Evolutionary conservation across 139 green algal genomes (phyloP), one percentile per base, ranked within the genome.

Genomic region (Haematococcus lacustris): DNA sequence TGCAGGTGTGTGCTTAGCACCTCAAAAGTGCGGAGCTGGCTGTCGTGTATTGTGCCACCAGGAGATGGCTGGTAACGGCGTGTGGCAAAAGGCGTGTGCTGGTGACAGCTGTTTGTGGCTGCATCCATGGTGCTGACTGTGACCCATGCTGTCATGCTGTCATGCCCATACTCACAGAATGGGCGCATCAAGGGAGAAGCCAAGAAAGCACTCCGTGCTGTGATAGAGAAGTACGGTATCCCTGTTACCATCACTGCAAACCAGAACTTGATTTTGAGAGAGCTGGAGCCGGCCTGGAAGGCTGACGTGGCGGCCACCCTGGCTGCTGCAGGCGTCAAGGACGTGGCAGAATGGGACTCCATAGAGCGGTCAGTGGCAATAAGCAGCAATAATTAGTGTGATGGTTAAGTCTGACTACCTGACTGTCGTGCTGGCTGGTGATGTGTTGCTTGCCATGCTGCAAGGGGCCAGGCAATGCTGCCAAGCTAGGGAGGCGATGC

Each of bases 241-340:
- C 75, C 87, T 13, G 81, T 95, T 47, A 87, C 64, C 17, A 83
- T 96, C 57, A 94, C 90, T 4, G 73, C 79, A 50, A 70, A 73
- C 88, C 78, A 83, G 87, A 97, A 99, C 82, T 82, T 99, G 61
- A 91, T 99, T 67, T 82, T 99, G 64, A 83, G 79, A 62, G 91
- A 98, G 69, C 90, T 99, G 61, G 73, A 94, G 51, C 88, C 89
- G 1, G 80, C 76, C 5, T 91, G 84, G 89, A 94, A 92, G 87
- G 78, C 82, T 34, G 92, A 96, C 74, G 95, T 98, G 60, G 38
- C 85, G 35, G 74, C 85, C 38, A 85, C 77, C 3, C 86, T 97
- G 34, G 59, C 60, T 17, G 76, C 77, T 34, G 83, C 76, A 3
- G 85, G 68, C 60, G 66, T 88, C 43, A 81, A 86, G 73, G 87